Evolutionary conservation across 2,329 filamentous ascomycete genomes (phyloP).

Genomic region (Cladosporium sp.): DNA sequence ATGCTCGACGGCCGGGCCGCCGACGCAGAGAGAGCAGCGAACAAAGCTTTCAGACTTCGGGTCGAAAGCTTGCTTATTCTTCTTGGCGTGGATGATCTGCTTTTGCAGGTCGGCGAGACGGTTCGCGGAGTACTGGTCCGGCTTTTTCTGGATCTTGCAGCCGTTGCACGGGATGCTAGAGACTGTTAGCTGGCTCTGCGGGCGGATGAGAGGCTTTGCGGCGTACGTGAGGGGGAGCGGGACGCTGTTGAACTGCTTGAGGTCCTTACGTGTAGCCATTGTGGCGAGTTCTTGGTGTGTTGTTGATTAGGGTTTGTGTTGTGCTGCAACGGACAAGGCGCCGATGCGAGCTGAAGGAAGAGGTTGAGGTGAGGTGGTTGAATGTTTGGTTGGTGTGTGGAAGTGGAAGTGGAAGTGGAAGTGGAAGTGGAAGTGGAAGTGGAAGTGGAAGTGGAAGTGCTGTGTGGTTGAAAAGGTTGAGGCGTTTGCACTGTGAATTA

Average conservation of each 20-base stretch:
- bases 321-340: not conserved
- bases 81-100: slow-evolving; percentile 6
- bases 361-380: not conserved
- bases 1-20: slow-evolving; percentile 19
- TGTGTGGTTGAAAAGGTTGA: not conserved
- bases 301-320: not conserved
- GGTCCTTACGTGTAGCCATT: not conserved
- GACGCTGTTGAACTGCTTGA: not conserved
- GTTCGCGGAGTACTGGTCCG: slow-evolving; percentile 20
- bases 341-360: not conserved
- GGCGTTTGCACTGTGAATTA: not conserved
- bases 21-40: slow-evolving; percentile 27
- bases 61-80: slow-evolving; percentile 16
- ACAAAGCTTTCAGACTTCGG: slow-evolving; percentile 17
- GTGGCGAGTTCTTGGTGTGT: not conserved
- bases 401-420: not conserved
- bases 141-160: slow-evolving; percentile 22
- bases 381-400: too few relatives aligned
- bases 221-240: slow-evolving; percentile 7
- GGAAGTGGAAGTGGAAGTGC: not conserved
- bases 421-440: not conserved
- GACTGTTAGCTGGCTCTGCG: slow-evolving; percentile 8
- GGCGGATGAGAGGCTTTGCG: not conserved
- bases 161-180: slow-evolving; percentile 24
- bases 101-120: slow-evolving; percentile 21